Percentiles rank a stretch among this genome's conserved stretches.
Evolutionary conservation across 495 filamentous ascomycete genomes (phyloP).

Genomic region (Annulohypoxylon bovei): DNA sequence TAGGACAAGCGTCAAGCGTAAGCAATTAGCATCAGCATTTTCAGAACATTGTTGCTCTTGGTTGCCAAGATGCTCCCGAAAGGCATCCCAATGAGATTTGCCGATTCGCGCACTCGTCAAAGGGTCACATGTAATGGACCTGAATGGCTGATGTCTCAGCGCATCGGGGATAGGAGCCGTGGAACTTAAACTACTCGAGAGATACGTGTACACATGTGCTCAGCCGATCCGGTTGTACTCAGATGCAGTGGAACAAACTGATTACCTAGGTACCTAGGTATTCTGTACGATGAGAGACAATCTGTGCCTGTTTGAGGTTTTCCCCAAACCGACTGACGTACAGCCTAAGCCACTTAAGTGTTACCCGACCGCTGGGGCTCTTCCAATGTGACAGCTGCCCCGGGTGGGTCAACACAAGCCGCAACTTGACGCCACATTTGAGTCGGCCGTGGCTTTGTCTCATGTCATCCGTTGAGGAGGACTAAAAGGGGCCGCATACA

Average conservation of each 20-base stretch:
- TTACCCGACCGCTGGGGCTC: constrained; percentile 1
- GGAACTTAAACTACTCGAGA: constrained; percentile 43
- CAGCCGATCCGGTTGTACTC: constrained; percentile 46
- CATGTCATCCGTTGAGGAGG: neutral
- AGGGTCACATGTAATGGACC: constrained; percentile 38
- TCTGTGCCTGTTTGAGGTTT: constrained; percentile 42
- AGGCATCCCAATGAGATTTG: constrained; percentile 37
- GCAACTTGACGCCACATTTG: constrained; percentile 18
- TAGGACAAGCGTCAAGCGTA: constrained; percentile 11
- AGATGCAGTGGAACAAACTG: constrained; percentile 43
- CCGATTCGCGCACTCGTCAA: constrained; percentile 39
- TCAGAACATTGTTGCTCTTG: constrained; percentile 13
- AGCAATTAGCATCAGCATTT: constrained; percentile 1
- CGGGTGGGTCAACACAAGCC: constrained; percentile 11
- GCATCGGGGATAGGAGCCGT: constrained; percentile 40
- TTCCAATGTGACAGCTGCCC: neutral
- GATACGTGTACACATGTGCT: constrained; percentile 45
- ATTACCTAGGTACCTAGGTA: constrained; percentile 27
- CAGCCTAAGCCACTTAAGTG: constrained; percentile 28
- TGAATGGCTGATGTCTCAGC: constrained; percentile 33
- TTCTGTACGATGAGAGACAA: constrained; percentile 33
- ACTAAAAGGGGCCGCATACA: neutral
- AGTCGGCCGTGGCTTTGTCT: neutral
- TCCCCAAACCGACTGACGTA: constrained; percentile 35
- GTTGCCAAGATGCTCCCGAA: constrained; percentile 18